Evolutionary conservation across 345 rosid genomes (phyloP).

Genomic region (Limnanthes douglasii): DNA sequence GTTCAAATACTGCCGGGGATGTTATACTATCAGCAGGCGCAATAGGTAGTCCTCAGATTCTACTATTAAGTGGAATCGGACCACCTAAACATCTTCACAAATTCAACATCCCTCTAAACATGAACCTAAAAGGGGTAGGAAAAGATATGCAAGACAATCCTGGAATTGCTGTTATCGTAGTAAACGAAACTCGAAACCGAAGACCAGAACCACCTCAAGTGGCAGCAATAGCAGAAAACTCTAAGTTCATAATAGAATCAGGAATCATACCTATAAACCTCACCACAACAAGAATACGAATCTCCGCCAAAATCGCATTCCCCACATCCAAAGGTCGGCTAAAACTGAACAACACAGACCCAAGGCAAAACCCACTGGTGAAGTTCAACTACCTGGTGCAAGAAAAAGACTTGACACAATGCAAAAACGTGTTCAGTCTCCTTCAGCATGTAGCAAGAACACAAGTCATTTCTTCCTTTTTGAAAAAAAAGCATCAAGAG

Average conservation of each 20-base stretch:
- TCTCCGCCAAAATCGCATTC: slow-evolving; percentile 46
- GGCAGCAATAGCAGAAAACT: slow-evolving; percentile 37
- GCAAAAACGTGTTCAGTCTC: slow-evolving; percentile 36
- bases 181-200: slow-evolving; percentile 20
- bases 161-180: slow-evolving; percentile 50
- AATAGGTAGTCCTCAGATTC: slow-evolving; percentile 59
- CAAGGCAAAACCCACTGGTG: slow-evolving; percentile 52
- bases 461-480: slow-evolving; percentile 25
- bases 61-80: slow-evolving; percentile 68
- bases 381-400: slow-evolving; percentile 47
- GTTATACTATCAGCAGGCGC: slow-evolving; percentile 50
- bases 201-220: slow-evolving; percentile 57
- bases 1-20: slow-evolving; percentile 31
- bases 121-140: slow-evolving; percentile 52
- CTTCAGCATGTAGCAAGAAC: slow-evolving; percentile 44
- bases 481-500: slow-evolving; percentile 16
- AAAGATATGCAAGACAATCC: slow-evolving; percentile 70
- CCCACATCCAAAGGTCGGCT: slow-evolving; percentile 59
- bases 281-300: slow-evolving; percentile 33
- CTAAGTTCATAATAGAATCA: slow-evolving; percentile 38
- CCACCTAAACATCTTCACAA: slow-evolving; percentile 30
- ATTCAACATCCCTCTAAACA: slow-evolving; percentile 26
- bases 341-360: slow-evolving; percentile 27
- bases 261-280: slow-evolving; percentile 27
- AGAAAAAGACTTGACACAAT: slow-evolving; percentile 33